Evolutionary conservation across 208 protist genomes (phyloP).

Genomic region (Angomonas deanei): DNA sequence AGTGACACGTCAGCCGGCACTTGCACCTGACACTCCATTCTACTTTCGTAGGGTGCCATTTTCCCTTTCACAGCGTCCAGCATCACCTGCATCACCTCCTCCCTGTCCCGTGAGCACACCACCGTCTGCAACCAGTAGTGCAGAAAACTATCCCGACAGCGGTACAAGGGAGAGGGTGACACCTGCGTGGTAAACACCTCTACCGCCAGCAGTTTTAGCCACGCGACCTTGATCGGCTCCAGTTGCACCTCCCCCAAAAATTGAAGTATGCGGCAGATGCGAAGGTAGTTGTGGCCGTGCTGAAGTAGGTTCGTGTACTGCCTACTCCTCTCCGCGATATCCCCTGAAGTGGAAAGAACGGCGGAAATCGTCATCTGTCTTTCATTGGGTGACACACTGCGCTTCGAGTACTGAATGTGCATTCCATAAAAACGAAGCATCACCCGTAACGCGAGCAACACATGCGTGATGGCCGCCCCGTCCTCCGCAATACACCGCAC

Average conservation of each 20-base stretch:
- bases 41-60: background rate
- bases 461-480: conserved; percentile 26
- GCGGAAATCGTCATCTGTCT: conserved; percentile 2
- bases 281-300: conserved; percentile 55
- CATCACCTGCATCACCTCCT: background rate
- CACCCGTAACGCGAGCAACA: conserved; percentile 41
- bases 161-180: conserved; percentile 9
- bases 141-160: conserved; percentile 5
- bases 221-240: conserved; percentile 55
- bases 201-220: conserved; percentile 37
- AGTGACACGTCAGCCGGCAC: background rate
- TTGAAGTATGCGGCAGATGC: conserved; percentile 71
- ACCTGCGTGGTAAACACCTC: conserved; percentile 31
- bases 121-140: background rate
- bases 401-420: conserved; percentile 9
- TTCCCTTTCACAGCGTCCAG: background rate
- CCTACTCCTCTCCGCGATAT: conserved; percentile 5
- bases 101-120: background rate
- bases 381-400: background rate
- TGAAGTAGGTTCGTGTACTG: conserved; percentile 41
- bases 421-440: conserved; percentile 84
- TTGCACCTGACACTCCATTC: background rate
- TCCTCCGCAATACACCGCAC: conserved; percentile 21
- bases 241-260: conserved; percentile 57
- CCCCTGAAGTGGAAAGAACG: conserved; percentile 4